Conservation (phyloP, 441 rosid genomes). For the Manihot esculenta region DNA sequence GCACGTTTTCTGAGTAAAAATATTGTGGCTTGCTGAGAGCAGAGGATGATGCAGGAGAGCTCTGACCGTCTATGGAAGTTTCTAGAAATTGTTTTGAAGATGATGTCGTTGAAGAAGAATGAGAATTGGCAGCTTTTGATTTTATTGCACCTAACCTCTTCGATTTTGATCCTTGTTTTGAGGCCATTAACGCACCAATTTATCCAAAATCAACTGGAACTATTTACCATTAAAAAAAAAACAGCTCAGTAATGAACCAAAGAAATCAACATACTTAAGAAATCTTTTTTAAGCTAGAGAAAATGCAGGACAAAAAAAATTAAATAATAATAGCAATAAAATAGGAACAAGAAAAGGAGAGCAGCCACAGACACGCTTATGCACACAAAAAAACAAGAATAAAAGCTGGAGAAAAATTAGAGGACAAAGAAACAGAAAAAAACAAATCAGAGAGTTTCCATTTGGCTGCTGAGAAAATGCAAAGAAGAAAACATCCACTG, state of each 20-base stretch:
- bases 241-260: neutral
- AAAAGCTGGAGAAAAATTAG: no score
- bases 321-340: conserved; percentile 8
- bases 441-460: neutral
- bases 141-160: conserved; percentile 45
- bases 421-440: no score
- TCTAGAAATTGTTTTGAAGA: conserved; percentile 79
- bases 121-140: conserved; percentile 67
- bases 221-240: neutral
- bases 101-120: conserved; percentile 85
- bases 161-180: conserved; percentile 61
- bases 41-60: conserved; percentile 98
- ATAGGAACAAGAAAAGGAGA: neutral
- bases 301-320: conserved; percentile 12
- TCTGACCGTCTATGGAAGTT: conserved; percentile 81
- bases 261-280: neutral
- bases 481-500: neutral
- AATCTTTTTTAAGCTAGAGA: no score
- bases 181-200: conserved; percentile 54
- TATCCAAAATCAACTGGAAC: conserved; percentile 9
- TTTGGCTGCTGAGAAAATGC: neutral
- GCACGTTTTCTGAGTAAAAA: conserved; percentile 54
- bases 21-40: conserved; percentile 81
- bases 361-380: neutral
- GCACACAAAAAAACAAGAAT: no score